A percentile compares a stretch with the other conserved stretches of the same genome.
Conservation (phyloP, 1,139 yeast species). For the Pichia sp. region DNA sequence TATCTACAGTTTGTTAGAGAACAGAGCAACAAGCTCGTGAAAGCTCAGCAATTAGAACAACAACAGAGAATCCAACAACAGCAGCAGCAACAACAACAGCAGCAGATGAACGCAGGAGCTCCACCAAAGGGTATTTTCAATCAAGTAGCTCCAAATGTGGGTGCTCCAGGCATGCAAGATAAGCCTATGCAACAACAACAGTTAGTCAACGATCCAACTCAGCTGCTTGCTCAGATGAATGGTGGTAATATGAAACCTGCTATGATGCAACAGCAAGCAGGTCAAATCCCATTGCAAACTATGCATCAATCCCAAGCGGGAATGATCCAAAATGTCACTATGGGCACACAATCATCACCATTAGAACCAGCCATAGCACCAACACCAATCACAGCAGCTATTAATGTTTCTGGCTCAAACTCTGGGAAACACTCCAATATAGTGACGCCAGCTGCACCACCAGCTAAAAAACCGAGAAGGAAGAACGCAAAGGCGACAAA, state of each 20-base stretch:
- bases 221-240: not conserved
- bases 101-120: slow-evolving; percentile 37
- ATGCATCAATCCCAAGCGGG: no score
- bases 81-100: slow-evolving; percentile 29
- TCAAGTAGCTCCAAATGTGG: slow-evolving; percentile 1
- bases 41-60: slow-evolving; percentile 28
- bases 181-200: not conserved
- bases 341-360: not conserved
- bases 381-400: not conserved
- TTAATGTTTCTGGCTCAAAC: not conserved
- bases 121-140: slow-evolving; percentile 17
- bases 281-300: no score
- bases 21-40: slow-evolving; percentile 30
- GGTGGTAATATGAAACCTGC: no score
- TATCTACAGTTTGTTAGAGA: slow-evolving; percentile 69
- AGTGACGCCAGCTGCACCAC: not conserved
- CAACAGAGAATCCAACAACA: slow-evolving; percentile 7
- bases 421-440: not conserved
- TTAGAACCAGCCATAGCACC: not conserved
- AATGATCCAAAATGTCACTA: no score
- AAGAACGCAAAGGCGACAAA: not conserved
- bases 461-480: not conserved
- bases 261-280: no score
- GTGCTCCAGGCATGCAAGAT: not conserved
- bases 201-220: not conserved